These are phyloP conservation scores for Toxoplasma gondii DNA, from an alignment of 169 alveolate species.

Conservation along the genomic window DNA sequence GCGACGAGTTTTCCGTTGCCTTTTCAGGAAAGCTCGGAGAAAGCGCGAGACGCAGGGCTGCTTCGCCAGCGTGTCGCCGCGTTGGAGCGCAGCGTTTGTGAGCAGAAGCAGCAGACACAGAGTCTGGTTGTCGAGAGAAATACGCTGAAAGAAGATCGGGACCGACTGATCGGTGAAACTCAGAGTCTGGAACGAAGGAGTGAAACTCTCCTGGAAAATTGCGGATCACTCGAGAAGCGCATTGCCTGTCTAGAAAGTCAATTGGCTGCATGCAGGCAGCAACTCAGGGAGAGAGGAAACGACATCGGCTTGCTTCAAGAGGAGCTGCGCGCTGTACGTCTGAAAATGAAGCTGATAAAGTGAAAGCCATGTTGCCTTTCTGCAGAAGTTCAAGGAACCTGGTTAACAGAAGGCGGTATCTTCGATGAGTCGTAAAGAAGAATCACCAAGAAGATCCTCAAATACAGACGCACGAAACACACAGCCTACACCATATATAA, in stretches of 20 bases:
- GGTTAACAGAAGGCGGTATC: no score
- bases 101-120: background rate
- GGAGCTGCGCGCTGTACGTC: background rate
- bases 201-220: background rate
- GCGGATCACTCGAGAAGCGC: background rate
- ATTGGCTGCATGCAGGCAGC: background rate
- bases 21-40: conserved; percentile 4
- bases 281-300: background rate
- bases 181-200: background rate
- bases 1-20: no score
- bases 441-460: no score
- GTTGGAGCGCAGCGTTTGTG: background rate
- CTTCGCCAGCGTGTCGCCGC: background rate
- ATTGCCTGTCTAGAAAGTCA: background rate
- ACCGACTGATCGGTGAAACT: background rate
- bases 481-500: no score
- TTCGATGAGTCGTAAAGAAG: no score
- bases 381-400: no score
- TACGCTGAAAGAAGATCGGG: background rate
- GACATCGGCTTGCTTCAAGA: background rate
- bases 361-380: no score
- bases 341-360: no score
- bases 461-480: no score
- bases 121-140: background rate
- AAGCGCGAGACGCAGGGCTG: background rate